Base-by-base conservation (phyloP, 2,329 filamentous ascomycete genomes). In the Colletotrichum sp. region DNA sequence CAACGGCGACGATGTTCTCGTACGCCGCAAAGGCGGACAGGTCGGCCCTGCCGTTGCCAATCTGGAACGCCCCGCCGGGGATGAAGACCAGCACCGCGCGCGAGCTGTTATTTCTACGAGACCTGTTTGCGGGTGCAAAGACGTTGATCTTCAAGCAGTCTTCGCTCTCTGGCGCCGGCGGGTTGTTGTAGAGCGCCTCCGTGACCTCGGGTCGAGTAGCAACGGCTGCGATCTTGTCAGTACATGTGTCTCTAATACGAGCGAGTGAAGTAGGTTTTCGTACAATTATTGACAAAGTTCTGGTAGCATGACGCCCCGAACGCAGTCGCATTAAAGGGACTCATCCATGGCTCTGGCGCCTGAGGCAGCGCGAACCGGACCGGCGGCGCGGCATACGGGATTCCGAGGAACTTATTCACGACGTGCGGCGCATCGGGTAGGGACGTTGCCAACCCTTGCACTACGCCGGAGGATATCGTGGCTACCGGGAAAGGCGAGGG, bases 371-470 rank as follows among this genome's bases (percentile, higher is more conserved):
- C 57, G 9, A 71, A 71, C 0, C 68, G 57, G 0, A 18, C 68
- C n/a, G 91, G 91, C 28, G 90, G 88, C 72, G 90, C 86, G 3
- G 90, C 91, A 79, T 90, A 93, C 0, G 90, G 91, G 18, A 93
- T 82, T 55, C 82, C 83, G 32, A 84, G 80, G 78, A 90, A 91
- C 70, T 87, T 83, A 74, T 91, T 65, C 68, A 71, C 68, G 18
- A 28, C 43, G 14, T 28, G 52, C 4, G 14, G 26, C 26, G 68
- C 59, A 10, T 71, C 52, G 7, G 68, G 36, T 3, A 71, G 59
- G 1, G 24, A n/a, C 10, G 68, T 71, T 7, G 68, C 36, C 7
- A 65, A 4, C 3, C 68, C 68, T 2, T 55, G 34, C 30, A 71
- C 24, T 2, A 26, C 57, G 7, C 68, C 68, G 7, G 36, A 64